These are phyloP conservation scores for Phytophthora parvispora DNA, from an alignment of 352 stramenopile genomes.

Conservation along the genomic window DNA sequence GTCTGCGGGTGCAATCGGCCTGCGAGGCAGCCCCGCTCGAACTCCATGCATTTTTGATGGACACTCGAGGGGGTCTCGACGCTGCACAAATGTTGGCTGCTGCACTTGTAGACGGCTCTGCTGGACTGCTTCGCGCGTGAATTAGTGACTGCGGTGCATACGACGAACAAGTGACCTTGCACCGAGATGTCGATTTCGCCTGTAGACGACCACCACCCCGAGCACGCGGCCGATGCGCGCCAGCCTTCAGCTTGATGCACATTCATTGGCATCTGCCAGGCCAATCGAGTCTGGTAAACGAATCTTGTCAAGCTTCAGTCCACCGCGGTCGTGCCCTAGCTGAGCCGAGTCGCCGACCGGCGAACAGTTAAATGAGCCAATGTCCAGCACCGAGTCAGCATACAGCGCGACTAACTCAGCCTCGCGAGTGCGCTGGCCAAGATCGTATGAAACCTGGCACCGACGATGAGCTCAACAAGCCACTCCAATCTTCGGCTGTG, in stretches of 20 bases:
- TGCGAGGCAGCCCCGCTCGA: no score
- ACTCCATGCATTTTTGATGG: not conserved
- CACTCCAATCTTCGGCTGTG: not conserved
- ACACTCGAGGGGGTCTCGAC: not conserved
- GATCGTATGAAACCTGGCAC: not conserved
- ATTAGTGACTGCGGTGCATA: not conserved
- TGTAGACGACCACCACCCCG: not conserved
- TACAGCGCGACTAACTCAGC: not conserved
- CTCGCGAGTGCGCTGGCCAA: not conserved
- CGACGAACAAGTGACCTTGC: not conserved
- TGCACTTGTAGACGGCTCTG: not conserved
- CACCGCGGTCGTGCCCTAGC: not conserved
- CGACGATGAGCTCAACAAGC: not conserved
- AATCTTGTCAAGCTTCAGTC: not conserved
- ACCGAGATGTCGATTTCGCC: not conserved
- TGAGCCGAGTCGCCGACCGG: not conserved
- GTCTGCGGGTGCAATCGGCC: no score
- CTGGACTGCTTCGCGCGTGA: not conserved
- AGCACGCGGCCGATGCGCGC: not conserved
- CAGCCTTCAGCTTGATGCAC: not conserved
- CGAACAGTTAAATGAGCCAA: slow-evolving; percentile 6
- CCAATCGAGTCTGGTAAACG: not conserved
- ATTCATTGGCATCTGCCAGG: slow-evolving; percentile 6
- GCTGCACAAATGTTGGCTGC: not conserved
- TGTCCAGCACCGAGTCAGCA: not conserved